Base-by-base conservation (phyloP, 345 rosid species). In the Pelargonium nanum region DNA sequence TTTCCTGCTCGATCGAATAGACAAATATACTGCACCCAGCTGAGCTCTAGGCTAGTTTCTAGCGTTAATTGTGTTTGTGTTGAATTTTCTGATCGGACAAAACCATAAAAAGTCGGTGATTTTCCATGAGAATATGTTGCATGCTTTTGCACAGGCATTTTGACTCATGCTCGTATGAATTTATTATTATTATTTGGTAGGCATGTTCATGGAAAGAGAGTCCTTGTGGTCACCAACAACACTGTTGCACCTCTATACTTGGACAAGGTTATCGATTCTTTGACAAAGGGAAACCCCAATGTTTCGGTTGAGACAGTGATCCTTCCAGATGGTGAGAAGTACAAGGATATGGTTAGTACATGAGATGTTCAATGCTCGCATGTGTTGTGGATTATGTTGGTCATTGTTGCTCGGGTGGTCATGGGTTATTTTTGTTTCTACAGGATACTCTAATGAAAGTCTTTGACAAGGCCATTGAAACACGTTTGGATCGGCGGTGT, bases 151-250 rank as follows among this genome's bases (percentile, higher is more conserved):
- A 20, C n/a, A 9, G 21, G 55, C 4, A 4, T 52, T 17, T 52
- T 52, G 55, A 20, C 1, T 57, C 24, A 57, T 22, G 26, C 60
- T n/a, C 30, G 8, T 57, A 22, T 30, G 10, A 44, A 34, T 17
- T 44, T 62, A 26, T 59, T 55, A 13, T 44, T 22, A 2, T 50
- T 58, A 2, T 50, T 58, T 22, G 28, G 25, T 62, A 93, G 97
- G 82, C 97, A 93, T 77, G 84, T 90, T 59, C 96, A 84, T 63
- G 99, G 99, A 1, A 93, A 90, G 86, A 84, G 76, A 79, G 92
- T 93, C 62, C 96, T 93, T 32, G 92, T 93, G 50, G 99, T 86
- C 26, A 93, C 99, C 26, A 93, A 89, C 44, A 77, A 69, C 17
- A 84, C 80, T 8, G 83, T 93, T 60, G 97, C 74, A 10, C 87